Conservation (phyloP, 177 flowering plant genomes). For the Telopea speciosissima region DNA sequence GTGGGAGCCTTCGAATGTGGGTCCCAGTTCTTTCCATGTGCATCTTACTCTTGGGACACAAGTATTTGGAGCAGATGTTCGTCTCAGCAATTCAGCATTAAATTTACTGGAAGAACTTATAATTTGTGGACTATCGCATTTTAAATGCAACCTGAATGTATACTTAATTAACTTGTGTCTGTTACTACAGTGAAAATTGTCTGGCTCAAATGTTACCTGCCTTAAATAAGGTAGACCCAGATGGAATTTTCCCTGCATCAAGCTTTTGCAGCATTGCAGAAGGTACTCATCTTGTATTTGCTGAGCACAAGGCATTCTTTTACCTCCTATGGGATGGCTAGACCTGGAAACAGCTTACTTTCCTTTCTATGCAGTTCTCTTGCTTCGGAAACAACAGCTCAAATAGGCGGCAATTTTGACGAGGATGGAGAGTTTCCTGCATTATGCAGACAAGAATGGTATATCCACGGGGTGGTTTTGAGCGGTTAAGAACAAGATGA, state of each 20-base stretch:
- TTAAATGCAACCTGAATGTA: no score
- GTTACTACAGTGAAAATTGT: conserved; percentile 46
- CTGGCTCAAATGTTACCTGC: conserved; percentile 33
- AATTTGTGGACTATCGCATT: background rate
- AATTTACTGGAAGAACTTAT: background rate
- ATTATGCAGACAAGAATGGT: background rate
- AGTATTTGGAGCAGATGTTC: background rate
- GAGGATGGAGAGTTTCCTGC: background rate
- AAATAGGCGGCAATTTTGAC: conserved; percentile 6
- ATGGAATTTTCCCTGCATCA: conserved; percentile 39
- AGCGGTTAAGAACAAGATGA: no score
- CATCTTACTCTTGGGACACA: background rate
- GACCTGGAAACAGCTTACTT: background rate
- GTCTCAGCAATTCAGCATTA: background rate
- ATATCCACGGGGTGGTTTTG: no score
- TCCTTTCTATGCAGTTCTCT: conserved; percentile 26
- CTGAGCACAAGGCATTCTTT: background rate
- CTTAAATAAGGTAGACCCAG: conserved; percentile 45
- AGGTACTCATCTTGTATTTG: conserved; percentile 37
- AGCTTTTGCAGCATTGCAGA: conserved; percentile 51
- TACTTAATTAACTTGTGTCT: background rate
- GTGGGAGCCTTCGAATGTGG: background rate
- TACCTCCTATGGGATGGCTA: background rate
- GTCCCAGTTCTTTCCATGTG: background rate
- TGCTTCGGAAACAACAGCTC: conserved; percentile 29